These are phyloP conservation scores for Cladochytrium replicatum DNA, from an alignment of 192 early-diverging fungal species.

Conservation along the genomic window DNA sequence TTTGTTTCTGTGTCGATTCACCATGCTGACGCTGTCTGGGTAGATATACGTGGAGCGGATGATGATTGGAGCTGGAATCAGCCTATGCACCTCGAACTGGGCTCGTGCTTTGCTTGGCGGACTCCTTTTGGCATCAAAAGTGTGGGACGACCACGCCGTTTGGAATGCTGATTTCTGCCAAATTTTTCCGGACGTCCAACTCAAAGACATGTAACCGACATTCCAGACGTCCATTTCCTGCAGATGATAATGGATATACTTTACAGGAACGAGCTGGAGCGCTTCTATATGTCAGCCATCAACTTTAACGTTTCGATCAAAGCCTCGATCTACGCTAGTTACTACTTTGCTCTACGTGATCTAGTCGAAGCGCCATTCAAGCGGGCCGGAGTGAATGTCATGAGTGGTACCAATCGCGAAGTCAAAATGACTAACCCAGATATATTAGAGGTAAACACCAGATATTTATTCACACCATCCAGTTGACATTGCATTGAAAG, in stretches of 20 bases:
- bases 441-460: no score
- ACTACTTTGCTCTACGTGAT: conserved; percentile 60
- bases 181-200: conserved; percentile 61
- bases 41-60: conserved; percentile 62
- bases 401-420: no score
- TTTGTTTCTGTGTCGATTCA: background rate
- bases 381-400: no score
- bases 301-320: conserved; percentile 59
- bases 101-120: conserved; percentile 45
- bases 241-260: conserved; percentile 17
- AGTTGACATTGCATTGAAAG: no score
- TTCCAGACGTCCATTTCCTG: conserved; percentile 61
- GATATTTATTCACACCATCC: no score
- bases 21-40: background rate
- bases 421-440: no score
- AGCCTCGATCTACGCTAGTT: conserved; percentile 49
- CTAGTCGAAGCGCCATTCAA: no score
- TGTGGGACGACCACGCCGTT: conserved; percentile 81
- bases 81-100: conserved; percentile 47
- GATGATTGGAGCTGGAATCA: conserved; percentile 46
- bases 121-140: conserved; percentile 66
- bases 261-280: conserved; percentile 55
- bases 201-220: conserved; percentile 53
- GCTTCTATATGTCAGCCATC: conserved; percentile 48
- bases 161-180: conserved; percentile 73